Base-by-base conservation (phyloP, 495 filamentous ascomycete genomes). In the Parmelia sp. region DNA sequence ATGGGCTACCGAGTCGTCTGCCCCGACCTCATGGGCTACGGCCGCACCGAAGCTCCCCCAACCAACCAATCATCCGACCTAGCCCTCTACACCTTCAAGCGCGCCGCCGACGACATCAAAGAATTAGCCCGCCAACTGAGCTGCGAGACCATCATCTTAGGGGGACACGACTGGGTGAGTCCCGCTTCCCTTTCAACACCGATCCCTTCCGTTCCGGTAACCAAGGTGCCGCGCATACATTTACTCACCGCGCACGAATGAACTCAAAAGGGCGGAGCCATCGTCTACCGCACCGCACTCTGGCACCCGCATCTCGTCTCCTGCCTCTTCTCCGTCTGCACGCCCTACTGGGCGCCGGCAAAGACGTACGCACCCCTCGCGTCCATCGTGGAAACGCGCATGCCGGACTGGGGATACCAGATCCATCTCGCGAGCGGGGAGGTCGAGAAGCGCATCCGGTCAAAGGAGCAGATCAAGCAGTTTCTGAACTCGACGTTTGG, bases 151-250 rank as follows among this genome's bases (percentile, higher is more conserved):
- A 85, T 90, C 66, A 86, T 95, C 35, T 79, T 96, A 17, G 88
- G 89, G 19, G 91, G 90, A 11, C 91, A 96, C 72, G 91, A 96
- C 74, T 96, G 92, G 92, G 69, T 90, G 86, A 70, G 79, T 49
- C 40, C 37, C 7, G 27, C 7, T 4, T 63, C 12, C n/a, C 36
- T 23, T 14, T n/a, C 19, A 2, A 9, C 27, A 2, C 25, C 17
- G 33, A 14, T 53, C 33, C 17, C 14, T 15, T 40, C 40, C 17
- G n/a, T 33, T 40, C 31, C 19, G 21, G 27, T 40, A 17, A 31
- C n/a, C n/a, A n/a, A n/a, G n/a, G n/a, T n/a, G n/a, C n/a, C n/a
- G n/a, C n/a, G n/a, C n/a, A n/a, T n/a, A n/a, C n/a, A n/a, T n/a
- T n/a, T n/a, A n/a, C n/a, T n/a, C n/a, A n/a, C n/a, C n/a, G n/a